A percentile compares a stretch with the other conserved stretches of the same genome.
phyloP scores from a whole-genome alignment of 2,329 filamentous ascomycete species.

The Curvularia hawaiiensis region DNA sequence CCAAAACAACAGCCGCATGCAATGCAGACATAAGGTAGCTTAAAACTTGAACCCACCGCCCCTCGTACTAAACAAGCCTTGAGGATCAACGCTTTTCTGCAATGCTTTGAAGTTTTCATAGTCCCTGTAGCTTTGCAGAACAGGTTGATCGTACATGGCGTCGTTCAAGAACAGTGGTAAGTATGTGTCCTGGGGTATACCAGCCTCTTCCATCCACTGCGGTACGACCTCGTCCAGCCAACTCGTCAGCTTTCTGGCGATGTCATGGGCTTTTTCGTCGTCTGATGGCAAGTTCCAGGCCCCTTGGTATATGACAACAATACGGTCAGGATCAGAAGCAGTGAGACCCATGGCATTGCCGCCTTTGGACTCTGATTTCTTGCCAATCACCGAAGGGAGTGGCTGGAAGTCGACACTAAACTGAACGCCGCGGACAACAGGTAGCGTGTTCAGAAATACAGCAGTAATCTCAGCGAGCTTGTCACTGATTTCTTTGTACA shows the following conservation, averaged over 20 bases:
- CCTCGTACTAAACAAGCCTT: constrained; percentile 28
- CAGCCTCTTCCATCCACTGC: constrained; percentile 29
- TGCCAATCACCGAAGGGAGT: constrained; percentile 26
- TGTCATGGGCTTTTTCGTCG: constrained; percentile 17
- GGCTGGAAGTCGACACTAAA: constrained; percentile 35
- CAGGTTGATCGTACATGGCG: constrained; percentile 29
- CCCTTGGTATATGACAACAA: constrained; percentile 31
- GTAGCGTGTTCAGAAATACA: constrained; percentile 27
- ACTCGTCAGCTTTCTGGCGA: constrained; percentile 26
- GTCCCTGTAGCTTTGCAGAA: constrained; percentile 26
- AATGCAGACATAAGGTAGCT: not conserved
- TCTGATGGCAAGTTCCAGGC: constrained; percentile 23
- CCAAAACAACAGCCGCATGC: not conserved
- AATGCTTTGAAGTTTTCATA: constrained; percentile 28
- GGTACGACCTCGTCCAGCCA: constrained; percentile 32
- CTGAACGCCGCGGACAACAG: constrained; percentile 18
- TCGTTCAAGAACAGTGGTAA: constrained; percentile 34
- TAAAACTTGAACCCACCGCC: constrained; percentile 32
- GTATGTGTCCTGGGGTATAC: constrained; percentile 22
- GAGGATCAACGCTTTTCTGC: constrained; percentile 27
- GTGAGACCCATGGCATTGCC: constrained; percentile 35
- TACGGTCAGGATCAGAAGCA: constrained; percentile 25
- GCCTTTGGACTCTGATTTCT: constrained; percentile 23
- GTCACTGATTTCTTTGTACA: constrained; percentile 44
- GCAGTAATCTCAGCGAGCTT: constrained; percentile 34